Conservation (phyloP, 768 basidiomycete species). For the Russula abietina region DNA sequence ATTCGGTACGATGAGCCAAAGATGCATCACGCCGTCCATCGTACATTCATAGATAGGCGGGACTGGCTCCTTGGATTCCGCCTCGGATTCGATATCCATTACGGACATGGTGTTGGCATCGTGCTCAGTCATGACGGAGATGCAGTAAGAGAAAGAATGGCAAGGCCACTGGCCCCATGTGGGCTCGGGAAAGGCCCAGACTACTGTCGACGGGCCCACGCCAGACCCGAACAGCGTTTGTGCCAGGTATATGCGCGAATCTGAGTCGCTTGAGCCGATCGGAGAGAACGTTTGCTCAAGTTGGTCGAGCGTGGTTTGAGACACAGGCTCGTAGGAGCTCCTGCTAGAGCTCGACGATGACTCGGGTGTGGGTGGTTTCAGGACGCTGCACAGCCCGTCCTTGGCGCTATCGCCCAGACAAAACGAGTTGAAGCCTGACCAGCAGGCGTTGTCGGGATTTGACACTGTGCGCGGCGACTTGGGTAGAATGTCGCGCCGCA, state of each 20-base stretch:
- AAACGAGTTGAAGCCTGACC: background rate
- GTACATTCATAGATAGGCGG: constrained; percentile 7
- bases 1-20: constrained; percentile 15
- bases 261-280: background rate
- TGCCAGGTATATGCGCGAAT: background rate
- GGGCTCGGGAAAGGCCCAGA: constrained; percentile 3
- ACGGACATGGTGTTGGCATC: background rate
- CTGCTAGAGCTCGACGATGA: background rate
- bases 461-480: background rate
- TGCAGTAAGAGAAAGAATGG: constrained; percentile 8
- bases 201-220: background rate
- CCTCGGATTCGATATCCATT: background rate
- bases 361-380: background rate
- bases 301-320: background rate
- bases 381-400: background rate
- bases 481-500: background rate
- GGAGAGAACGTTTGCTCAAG: constrained; percentile 1
- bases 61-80: background rate
- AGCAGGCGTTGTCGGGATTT: background rate
- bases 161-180: constrained; percentile 14
- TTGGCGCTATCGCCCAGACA: background rate
- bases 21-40: background rate
- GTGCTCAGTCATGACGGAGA: constrained; percentile 10
- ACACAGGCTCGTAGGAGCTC: background rate
- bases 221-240: background rate